phyloP scores from a whole-genome alignment of 805 yeast genomes.

The Alloascoidea africana region DNA sequence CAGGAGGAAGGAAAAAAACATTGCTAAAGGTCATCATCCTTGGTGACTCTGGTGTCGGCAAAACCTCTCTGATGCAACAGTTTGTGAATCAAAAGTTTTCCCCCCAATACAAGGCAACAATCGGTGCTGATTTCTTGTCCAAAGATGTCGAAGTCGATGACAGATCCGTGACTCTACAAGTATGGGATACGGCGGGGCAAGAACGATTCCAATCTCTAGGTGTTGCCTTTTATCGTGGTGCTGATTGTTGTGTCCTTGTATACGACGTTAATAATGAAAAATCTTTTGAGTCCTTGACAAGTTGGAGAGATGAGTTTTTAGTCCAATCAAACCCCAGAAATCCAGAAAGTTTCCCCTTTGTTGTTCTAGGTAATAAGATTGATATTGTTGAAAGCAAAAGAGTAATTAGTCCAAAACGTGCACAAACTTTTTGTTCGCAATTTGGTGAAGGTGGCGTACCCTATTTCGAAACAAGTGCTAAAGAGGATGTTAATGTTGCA shows the following conservation, averaged over 20 bases:
- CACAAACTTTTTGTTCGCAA: slow-evolving; percentile 35
- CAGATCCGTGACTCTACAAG: slow-evolving; percentile 57
- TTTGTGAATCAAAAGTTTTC: slow-evolving; percentile 90
- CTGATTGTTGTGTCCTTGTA: slow-evolving; percentile 93
- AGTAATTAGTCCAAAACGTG: slow-evolving; percentile 45
- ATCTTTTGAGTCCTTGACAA: slow-evolving; percentile 74
- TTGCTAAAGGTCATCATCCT: slow-evolving; percentile 76
- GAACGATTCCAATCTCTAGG: slow-evolving; percentile 94
- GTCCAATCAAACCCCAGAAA: slow-evolving; percentile 87
- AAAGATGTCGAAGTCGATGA: slow-evolving; percentile 82
- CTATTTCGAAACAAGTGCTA: slow-evolving; percentile 94
- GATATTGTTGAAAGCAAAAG: slow-evolving; percentile 89
- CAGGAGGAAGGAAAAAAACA: slow-evolving; percentile 65
- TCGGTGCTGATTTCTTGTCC: slow-evolving; percentile 93
- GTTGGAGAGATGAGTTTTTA: slow-evolving; percentile 93
- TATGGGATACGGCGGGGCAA: slow-evolving; percentile 99
- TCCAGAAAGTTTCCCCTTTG: slow-evolving; percentile 93
- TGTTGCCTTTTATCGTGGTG: slow-evolving; percentile 94
- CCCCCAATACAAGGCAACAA: slow-evolving; percentile 93
- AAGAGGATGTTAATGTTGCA: slow-evolving; percentile 89
- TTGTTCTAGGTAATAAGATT: slow-evolving; percentile 86
- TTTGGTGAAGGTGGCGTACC: slow-evolving; percentile 58
- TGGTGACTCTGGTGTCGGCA: slow-evolving; percentile 97
- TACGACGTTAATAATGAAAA: slow-evolving; percentile 93
- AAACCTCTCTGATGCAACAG: slow-evolving; percentile 94